phyloP scores from a whole-genome alignment of 345 rosid species.

The Cardiospermum halicacabum region DNA sequence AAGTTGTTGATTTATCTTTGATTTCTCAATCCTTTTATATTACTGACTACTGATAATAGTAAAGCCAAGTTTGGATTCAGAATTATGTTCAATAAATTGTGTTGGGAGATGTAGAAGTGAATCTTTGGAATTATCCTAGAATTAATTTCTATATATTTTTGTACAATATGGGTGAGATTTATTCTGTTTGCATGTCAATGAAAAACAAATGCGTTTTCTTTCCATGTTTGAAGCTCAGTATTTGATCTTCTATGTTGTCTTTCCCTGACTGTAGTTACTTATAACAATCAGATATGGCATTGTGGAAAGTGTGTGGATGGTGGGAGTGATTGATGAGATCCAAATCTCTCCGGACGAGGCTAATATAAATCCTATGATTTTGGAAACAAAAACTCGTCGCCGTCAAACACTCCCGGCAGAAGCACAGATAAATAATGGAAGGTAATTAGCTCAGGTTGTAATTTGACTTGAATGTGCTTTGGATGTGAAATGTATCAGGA shows the following conservation, averaged over 20 bases:
- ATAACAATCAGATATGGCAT: constrained; percentile 51
- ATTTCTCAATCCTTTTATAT: constrained; percentile 6
- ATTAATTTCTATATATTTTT: neutral
- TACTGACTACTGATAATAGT: too few relatives aligned
- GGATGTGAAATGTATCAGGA: neutral
- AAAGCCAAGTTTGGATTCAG: too few relatives aligned
- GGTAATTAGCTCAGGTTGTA: constrained; percentile 27
- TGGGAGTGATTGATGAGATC: constrained; percentile 75
- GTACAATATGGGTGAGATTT: neutral
- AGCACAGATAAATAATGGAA: constrained; percentile 82
- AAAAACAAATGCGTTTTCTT: neutral
- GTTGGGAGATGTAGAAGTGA: neutral
- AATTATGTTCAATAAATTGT: neutral
- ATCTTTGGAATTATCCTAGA: neutral
- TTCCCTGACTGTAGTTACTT: constrained; percentile 16
- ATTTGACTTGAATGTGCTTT: neutral
- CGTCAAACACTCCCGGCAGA: constrained; percentile 59
- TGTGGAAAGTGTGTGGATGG: constrained; percentile 57
- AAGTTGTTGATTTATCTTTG: constrained; percentile 32
- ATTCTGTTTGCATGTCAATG: neutral
- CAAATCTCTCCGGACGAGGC: constrained; percentile 37
- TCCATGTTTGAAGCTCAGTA: neutral
- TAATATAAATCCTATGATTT: constrained; percentile 39
- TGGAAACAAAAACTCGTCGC: constrained; percentile 68
- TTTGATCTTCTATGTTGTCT: constrained; percentile 3